Evolutionary conservation across 768 basidiomycete species (phyloP), one percentile per base, ranked within the genome.

Genomic region (Mycena belliarum): DNA sequence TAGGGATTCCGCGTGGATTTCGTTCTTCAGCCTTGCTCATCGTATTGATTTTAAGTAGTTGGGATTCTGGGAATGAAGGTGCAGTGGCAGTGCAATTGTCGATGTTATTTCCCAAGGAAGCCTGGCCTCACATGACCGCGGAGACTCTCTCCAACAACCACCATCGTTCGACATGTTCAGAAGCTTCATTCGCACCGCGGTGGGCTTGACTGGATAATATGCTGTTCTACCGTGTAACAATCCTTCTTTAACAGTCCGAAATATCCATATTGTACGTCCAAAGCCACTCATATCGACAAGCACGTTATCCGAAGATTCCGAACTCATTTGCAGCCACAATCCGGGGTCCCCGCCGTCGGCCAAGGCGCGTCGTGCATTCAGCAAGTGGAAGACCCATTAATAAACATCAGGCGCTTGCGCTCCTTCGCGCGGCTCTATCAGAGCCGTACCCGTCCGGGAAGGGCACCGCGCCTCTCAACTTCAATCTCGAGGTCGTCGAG

Each of bases 1-100:
- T 88, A 23, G 96, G 96, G 49, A 98, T 98, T 6, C 96, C 96
- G 50, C 96, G 79, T 0, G 94, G 88, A 63, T 95, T 98, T 67
- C 85, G 86, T 72, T 79, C 77, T 42, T 76, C 75, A 14, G 32
- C 41, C 29, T 11, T 49, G 47, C 15, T 59, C 16, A 40, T 47
- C 29, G 42, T n/a, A 23, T 21, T 41, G 20, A 41, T 41, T 58
- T 43, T n/a, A n/a, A n/a, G n/a, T n/a, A n/a, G n/a, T n/a, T n/a
- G n/a, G n/a, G n/a, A n/a, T n/a, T n/a, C n/a, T n/a, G n/a, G n/a
- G n/a, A n/a, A n/a, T n/a, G n/a, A n/a, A n/a, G n/a, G n/a, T n/a
- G n/a, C 14, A 14, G 32, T 32, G 14, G 32, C n/a, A n/a, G n/a
- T n/a, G n/a, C n/a, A n/a, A n/a, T n/a, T n/a, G n/a, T n/a, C n/a